Evolutionary conservation across 2,329 filamentous ascomycete species (phyloP).

Genomic region (Fusarium sp.): DNA sequence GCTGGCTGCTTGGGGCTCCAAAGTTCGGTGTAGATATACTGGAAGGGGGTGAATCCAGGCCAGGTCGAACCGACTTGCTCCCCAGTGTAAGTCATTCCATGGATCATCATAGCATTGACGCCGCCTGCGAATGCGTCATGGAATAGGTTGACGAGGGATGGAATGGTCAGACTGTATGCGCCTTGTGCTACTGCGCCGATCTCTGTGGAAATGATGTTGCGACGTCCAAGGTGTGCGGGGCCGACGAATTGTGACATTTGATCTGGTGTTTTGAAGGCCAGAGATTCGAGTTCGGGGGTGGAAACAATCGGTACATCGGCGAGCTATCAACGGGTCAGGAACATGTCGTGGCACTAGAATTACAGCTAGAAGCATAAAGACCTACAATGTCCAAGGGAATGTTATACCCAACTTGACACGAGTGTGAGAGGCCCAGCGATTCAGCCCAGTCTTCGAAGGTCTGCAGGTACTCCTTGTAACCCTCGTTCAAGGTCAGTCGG

Average conservation of each 20-base stretch:
- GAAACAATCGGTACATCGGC: not conserved
- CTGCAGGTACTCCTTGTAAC: not conserved
- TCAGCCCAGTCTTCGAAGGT: not conserved
- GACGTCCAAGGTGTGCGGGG: rapidly evolving
- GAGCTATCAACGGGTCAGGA: not conserved
- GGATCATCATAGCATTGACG: not conserved
- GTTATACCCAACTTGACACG: not conserved
- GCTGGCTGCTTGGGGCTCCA: not conserved
- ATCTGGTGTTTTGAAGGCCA: not conserved
- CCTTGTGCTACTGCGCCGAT: not conserved
- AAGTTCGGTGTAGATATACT: not conserved
- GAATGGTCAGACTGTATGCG: not conserved
- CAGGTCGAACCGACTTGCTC: not conserved
- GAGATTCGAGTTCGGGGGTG: not conserved
- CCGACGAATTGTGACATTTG: not conserved
- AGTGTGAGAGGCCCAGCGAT: rapidly evolving
- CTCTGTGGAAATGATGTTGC: not conserved
- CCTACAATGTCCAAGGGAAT: not conserved
- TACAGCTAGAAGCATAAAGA: rapidly evolving
- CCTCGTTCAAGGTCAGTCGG: not conserved
- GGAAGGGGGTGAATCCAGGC: not conserved
- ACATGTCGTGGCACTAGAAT: not conserved
- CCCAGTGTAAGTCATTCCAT: not conserved
- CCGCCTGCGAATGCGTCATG: not conserved
- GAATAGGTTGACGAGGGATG: not conserved